A percentile compares a stretch with the other conserved stretches of the same genome.
These are phyloP conservation scores for Castanea sativa DNA, from an alignment of 306 rosid genomes.

Conservation along the genomic window DNA sequence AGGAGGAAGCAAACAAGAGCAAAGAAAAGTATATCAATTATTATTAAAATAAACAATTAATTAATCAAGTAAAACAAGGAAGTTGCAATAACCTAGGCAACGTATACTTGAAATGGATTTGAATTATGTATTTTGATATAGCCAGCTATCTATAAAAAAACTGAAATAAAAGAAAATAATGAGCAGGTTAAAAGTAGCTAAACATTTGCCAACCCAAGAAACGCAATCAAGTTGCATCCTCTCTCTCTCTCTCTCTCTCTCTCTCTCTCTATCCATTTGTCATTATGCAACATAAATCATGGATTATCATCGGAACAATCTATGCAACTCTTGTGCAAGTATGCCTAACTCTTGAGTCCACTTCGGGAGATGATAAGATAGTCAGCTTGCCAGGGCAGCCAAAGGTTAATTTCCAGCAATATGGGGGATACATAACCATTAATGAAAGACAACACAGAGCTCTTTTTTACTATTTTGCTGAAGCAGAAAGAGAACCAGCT, in stretches of 20 bases:
- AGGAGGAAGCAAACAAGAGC: no score
- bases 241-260: not conserved
- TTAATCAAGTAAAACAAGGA: not conserved
- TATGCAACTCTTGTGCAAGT: slow-evolving; percentile 14
- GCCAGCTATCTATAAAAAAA: not conserved
- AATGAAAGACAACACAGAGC: slow-evolving; percentile 30
- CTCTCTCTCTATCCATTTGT: not conserved
- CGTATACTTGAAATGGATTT: not conserved
- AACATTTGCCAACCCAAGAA: not conserved
- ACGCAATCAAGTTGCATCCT: not conserved
- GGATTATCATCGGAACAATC: slow-evolving; percentile 7
- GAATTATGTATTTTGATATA: not conserved
- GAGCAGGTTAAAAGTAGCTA: not conserved
- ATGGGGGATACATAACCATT: slow-evolving; percentile 35
- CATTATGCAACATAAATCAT: slow-evolving; percentile 13
- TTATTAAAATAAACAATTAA: no score
- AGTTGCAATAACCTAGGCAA: not conserved
- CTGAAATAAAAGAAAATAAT: not conserved
- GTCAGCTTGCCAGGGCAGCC: slow-evolving; percentile 46
- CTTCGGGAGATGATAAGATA: slow-evolving; percentile 17
- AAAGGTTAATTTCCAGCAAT: slow-evolving; percentile 36
- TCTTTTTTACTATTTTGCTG: slow-evolving; percentile 49
- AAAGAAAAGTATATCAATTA: no score
- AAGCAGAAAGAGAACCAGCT: slow-evolving; percentile 33
- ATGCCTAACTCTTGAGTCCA: not conserved